Conservation (phyloP, 495 filamentous ascomycete species). For the Daldinia decipiens region DNA sequence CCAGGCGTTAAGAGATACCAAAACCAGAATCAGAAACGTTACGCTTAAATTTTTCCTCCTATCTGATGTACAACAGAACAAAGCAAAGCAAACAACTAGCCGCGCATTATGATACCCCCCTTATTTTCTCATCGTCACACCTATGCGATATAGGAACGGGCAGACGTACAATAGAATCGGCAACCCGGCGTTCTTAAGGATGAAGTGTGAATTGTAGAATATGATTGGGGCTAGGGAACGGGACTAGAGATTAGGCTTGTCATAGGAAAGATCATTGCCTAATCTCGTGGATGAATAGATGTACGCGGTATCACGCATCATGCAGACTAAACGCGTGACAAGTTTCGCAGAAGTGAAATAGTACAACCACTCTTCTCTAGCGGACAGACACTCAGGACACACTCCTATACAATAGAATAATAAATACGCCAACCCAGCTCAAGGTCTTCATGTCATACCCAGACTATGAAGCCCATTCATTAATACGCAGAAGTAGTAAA, state of each 20-base stretch:
- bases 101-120: conserved; percentile 21
- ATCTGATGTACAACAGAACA: conserved; percentile 27
- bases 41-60: background rate
- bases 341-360: no score
- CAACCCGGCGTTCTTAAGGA: background rate
- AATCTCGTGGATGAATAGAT: no score
- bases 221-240: background rate
- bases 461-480: background rate
- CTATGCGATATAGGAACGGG: background rate
- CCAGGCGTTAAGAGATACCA: conserved; percentile 32
- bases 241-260: background rate
- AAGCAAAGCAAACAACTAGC: conserved; percentile 6
- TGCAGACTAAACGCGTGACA: no score
- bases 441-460: no score
- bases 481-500: background rate
- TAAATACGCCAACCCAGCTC: no score
- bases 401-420: no score
- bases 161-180: conserved; percentile 1
- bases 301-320: no score
- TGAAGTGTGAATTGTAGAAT: background rate
- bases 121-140: background rate
- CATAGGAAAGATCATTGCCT: no score
- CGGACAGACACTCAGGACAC: no score
- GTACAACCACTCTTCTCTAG: no score
- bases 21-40: conserved; percentile 8